Base-by-base conservation (phyloP, 768 basidiomycete species). In the Termitomyces sp. region DNA sequence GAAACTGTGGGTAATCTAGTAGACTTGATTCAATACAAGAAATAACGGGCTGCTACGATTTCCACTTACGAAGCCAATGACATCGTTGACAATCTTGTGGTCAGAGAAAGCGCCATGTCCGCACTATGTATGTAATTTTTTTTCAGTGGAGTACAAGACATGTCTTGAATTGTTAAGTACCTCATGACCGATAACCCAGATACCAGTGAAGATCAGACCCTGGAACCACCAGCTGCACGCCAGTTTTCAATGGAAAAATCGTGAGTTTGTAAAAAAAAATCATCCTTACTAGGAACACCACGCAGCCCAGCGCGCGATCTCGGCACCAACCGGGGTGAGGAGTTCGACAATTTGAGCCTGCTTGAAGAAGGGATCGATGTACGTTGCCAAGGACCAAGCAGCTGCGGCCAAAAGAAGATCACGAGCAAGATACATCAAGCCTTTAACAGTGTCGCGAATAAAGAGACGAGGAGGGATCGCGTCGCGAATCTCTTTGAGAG, bases 171-270 rank as follows among this genome's bases (percentile, higher is more conserved):
- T 8, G 5, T 18, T 36, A 44, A 39, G 24, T 27, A 79, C 80
- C 68, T 83, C 82, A 60, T 83, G 82, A 34, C 82, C 82, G 55
- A 83, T 81, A 24, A 82, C 81, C 82, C 82, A 83, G 39, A 82
- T 74, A 16, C 81, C 82, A 10, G 81, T 80, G 58, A 82, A 77
- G 42, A 81, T 75, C 22, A 82, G 72, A 32, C 81, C 80, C 64
- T 84, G 82, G 67, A 83, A 80, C 82, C 82, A 84, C 80, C 81
- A 84, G 61, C 80, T 81, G 47, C 53, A 55, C 5, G 31, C n/a
- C 46, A 4, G 32, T 36, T 24, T 24, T 55, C 37, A 24, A 51
- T 26, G 57, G 50, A 31, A 44, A 43, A 27, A 46, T 31, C 16
- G 6, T 34, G 5, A 24, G 41, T 22, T 14, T 24, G 22, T 26